Evolutionary conservation across 495 filamentous ascomycete species (phyloP), one percentile per base, ranked within the genome.

Genomic region (Pseudomonodictys pantanalensis): DNA sequence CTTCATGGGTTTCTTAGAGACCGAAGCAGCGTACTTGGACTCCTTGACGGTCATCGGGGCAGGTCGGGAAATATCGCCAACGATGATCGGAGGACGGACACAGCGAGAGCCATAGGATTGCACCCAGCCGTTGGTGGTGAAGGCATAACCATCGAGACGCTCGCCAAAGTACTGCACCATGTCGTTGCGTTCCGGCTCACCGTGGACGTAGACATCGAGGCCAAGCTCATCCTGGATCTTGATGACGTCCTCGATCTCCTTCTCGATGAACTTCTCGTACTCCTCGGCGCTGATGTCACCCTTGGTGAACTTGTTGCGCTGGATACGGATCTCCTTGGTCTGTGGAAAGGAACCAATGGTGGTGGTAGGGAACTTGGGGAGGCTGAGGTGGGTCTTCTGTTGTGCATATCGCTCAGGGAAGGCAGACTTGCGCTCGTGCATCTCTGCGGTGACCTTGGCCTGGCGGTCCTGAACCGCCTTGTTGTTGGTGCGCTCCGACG

Each of bases 101-200:
- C 95, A 97, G 68, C 93, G 95, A 56, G 92, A 97, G 64, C 93
- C 93, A 77, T 98, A 98, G 69, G 81, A 87, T 83, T 98, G 93
- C 42, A 98, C 93, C 93, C 93, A 98, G 67, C 87, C 93, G 78
- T 96, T 89, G 72, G 91, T 97, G 72, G 93, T 98, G 84, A 98
- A 98, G 70, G 91, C 91, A 76, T 97, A 98, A 72, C 93, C 93
- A 62, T 90, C 85, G 43, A 98, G 83, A 65, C 91, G 86, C 84
- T 98, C 93, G 75, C 93, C 93, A 71, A 98, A 98, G 85, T 97
- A 98, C 77, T 98, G 93, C 38, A 98, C 93, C 93, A 98, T 98
- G 85, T 98, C 93, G 78, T 97, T 97, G 76, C 93, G 90, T 83
- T 98, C 93, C 48, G 93, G 92, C 81, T 98, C 93, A 71, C 93